Conservation (phyloP, 1,139 yeast species). For the Blastobotrys proliferans region DNA sequence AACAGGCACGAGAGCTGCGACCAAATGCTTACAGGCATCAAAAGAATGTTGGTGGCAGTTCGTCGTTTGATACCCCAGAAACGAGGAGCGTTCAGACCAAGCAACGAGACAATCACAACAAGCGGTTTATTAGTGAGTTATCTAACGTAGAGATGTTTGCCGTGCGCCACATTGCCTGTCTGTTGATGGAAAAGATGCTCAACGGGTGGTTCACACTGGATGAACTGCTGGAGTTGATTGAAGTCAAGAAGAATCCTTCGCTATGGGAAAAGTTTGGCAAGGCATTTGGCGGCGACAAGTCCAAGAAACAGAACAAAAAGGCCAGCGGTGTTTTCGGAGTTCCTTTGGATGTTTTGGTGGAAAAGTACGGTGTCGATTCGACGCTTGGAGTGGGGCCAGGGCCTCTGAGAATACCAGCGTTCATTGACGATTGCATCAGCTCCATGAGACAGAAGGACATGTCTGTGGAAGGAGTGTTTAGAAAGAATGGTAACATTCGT, state of each 20-base stretch:
- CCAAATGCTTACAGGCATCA: constrained; percentile 82
- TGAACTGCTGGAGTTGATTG: constrained; percentile 53
- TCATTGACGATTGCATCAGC: constrained; percentile 79
- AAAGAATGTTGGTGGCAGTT: constrained; percentile 24
- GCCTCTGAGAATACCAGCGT: constrained; percentile 69
- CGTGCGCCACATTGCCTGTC: constrained; percentile 64
- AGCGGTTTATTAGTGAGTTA: constrained; percentile 68
- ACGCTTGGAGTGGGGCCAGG: constrained; percentile 84
- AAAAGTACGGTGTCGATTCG: constrained; percentile 78
- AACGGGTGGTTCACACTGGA: constrained; percentile 43
- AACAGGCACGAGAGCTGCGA: constrained; percentile 88
- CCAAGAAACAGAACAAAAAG: constrained; percentile 34
- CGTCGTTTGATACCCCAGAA: constrained; percentile 23
- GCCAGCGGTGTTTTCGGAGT: constrained; percentile 66
- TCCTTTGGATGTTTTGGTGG: constrained; percentile 66
- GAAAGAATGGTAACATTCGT: constrained; percentile 94
- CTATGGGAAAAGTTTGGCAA: constrained; percentile 72
- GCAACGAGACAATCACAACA: constrained; percentile 18
- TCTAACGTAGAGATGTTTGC: constrained; percentile 55
- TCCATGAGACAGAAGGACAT: constrained; percentile 89
- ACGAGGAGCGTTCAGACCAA: constrained; percentile 21
- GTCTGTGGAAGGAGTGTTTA: constrained; percentile 94
- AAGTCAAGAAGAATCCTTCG: constrained; percentile 46
- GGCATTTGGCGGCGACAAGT: constrained; percentile 37
- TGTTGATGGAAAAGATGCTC: constrained; percentile 47